Conservation (phyloP, 192 early-diverging fungal species). For the Phlyctochytrium arcticum region DNA sequence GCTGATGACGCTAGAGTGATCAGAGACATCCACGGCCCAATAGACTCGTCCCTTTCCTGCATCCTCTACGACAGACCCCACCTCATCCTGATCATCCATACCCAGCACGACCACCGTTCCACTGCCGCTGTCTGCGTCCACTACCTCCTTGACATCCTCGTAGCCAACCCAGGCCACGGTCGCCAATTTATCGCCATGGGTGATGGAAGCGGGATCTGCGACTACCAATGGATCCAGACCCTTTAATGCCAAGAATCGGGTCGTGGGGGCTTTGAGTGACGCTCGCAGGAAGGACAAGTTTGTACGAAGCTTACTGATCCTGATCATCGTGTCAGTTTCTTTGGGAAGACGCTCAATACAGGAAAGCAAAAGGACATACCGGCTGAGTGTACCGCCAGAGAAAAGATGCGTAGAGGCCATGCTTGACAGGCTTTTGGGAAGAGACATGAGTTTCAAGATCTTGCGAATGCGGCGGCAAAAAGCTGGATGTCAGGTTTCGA, state of each 20-base stretch:
- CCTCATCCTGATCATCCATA: constrained; percentile 8
- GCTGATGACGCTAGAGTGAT: not conserved
- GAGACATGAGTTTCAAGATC: too few species aligned
- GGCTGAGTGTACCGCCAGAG: constrained; percentile 12
- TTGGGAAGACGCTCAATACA: not conserved
- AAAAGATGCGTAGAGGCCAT: constrained; percentile 16
- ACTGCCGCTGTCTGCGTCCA: not conserved
- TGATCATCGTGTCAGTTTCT: not conserved
- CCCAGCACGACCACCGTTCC: constrained; percentile 12
- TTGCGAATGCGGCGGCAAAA: too few species aligned
- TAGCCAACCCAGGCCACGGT: not conserved
- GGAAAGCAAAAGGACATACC: not conserved
- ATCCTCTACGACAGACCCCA: not conserved
- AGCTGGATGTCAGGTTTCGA: too few species aligned
- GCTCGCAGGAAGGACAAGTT: constrained; percentile 1
- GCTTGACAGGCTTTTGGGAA: too few species aligned
- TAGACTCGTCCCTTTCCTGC: constrained; percentile 12
- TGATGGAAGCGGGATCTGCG: not conserved
- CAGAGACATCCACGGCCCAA: constrained; percentile 21
- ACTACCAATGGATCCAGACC: constrained; percentile 8
- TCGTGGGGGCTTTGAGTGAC: not conserved
- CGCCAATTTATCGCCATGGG: not conserved
- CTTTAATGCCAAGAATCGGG: constrained; percentile 10
- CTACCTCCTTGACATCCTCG: not conserved
- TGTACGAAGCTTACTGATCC: constrained; percentile 2